Evolutionary conservation across 768 basidiomycete species (phyloP), one percentile per base, ranked within the genome.

Genomic region (Crassisporium funariophilum): DNA sequence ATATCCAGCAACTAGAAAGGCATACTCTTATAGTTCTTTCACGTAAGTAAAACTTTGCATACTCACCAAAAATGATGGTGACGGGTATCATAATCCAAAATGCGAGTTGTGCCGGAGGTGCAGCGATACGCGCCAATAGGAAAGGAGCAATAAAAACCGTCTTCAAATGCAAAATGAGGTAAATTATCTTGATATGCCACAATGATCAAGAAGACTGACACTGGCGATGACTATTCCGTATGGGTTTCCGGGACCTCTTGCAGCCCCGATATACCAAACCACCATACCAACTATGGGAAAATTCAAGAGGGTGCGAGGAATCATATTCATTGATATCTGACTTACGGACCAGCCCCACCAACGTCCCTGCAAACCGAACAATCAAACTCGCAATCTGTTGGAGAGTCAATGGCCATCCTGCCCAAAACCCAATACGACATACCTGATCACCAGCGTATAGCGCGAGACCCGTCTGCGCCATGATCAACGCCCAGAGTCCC

Each of bases 371-470:
- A 6, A 74, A 41, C 16, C 74, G 64, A 10, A 65, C 43, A 5
- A 69, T 45, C 40, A 74, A 67, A 9, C 64, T 62, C 3, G 65
- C 62, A 39, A 71, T 69, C 69, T 70, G 23, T 19, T 31, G 3
- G 2, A 6, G 16, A 7, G 17, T 13, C 5, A 35, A 38, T 4
- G 48, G 19, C 7, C 5, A 27, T 15, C 4, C 23, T 39, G n/a
- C 17, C 22, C 21, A 11, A 12, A 11, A 2, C 23, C 7, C 5
- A 12, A 4, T 31, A 10, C 7, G 46, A 54, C 49, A 4, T 42
- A 71, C 71, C 56, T 74, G 74, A 53, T 74, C 73, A 23, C 74
- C 74, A 24, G 73, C 72, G 54, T 72, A 75, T 7, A 72, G 60
- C 10, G 70, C 71, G 35, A 75, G 55, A 7, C 61, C 71, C 13